Evolutionary conservation across 1,284 basidiomycete genomes (phyloP).

Genomic region (Lentinula novae-zelandiae): DNA sequence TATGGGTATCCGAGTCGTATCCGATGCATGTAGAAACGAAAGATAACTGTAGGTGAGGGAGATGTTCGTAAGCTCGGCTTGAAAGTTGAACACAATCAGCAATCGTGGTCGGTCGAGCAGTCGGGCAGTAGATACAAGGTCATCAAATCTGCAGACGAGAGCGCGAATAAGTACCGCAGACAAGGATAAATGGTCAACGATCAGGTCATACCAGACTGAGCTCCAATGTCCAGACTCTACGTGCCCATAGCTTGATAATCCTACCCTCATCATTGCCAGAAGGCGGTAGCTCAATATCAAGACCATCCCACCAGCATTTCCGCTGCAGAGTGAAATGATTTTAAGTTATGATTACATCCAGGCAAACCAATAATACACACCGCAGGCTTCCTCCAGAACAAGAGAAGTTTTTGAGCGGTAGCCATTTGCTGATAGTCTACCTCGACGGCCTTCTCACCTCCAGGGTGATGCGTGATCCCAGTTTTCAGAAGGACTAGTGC

Average conservation of each 20-base stretch:
- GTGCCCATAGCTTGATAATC: conserved; percentile 88
- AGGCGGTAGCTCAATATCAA: conserved; percentile 80
- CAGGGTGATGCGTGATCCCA: conserved; percentile 79
- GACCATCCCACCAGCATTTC: conserved; percentile 99
- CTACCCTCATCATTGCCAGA: conserved; percentile 27
- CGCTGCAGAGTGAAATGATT: conserved; percentile 46
- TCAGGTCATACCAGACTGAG: conserved; percentile 71
- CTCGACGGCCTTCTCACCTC: conserved; percentile 64
- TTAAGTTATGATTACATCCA: not conserved
- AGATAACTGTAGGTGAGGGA: not conserved
- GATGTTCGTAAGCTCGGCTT: not conserved
- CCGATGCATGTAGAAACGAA: not conserved
- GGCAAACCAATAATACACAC: conserved; percentile 46
- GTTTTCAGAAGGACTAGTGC: conserved; percentile 97
- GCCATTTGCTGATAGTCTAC: conserved; percentile 93
- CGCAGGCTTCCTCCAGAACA: conserved; percentile 99
- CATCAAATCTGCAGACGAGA: not conserved
- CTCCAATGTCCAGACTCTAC: conserved; percentile 98
- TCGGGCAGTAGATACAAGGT: not conserved
- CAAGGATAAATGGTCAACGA: not conserved
- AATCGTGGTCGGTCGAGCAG: not conserved
- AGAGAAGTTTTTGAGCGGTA: conserved; percentile 93
- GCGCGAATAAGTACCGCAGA: not conserved
- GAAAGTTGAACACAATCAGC: not conserved
- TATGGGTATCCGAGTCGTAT: not conserved